Evolutionary conservation across 2,329 filamentous ascomycete genomes (phyloP).

Genomic region (Hyphodiscus sp.): DNA sequence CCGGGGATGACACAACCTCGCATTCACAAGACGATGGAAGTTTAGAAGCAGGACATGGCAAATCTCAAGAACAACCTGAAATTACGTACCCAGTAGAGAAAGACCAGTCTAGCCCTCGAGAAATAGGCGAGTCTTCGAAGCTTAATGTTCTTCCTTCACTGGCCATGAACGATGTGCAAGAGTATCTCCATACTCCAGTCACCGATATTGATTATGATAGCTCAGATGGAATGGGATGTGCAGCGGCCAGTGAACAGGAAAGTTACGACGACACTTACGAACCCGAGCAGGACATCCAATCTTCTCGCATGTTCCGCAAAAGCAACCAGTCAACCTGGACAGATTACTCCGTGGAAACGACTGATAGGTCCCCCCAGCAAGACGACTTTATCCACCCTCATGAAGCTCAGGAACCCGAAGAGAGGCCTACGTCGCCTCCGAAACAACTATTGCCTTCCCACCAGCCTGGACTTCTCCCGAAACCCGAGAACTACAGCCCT

Average conservation of each 20-base stretch:
- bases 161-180: conserved; percentile 14
- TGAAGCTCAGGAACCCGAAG: conserved; percentile 25
- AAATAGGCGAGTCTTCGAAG: neutral
- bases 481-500: conserved; percentile 23
- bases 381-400: conserved; percentile 10
- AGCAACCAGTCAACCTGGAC: conserved; percentile 27
- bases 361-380: conserved; percentile 17
- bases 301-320: conserved; percentile 15
- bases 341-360: conserved; percentile 24
- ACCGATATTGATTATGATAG: conserved; percentile 30
- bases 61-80: neutral
- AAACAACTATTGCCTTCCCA: conserved; percentile 35
- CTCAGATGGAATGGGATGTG: conserved; percentile 19
- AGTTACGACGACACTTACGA: conserved; percentile 16
- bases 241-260: conserved; percentile 12
- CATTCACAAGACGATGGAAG: neutral
- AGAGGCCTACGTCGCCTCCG: conserved; percentile 35
- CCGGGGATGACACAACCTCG: conserved; percentile 5
- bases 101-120: neutral
- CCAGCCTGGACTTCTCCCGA: conserved; percentile 21
- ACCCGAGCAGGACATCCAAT: conserved; percentile 11
- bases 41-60: neutral
- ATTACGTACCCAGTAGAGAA: neutral
- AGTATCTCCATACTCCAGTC: conserved; percentile 21
- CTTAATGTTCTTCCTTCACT: conserved; percentile 9